Evolutionary conservation across 2,329 filamentous ascomycete species (phyloP).

Genomic region (Stemphylium lycopersici): DNA sequence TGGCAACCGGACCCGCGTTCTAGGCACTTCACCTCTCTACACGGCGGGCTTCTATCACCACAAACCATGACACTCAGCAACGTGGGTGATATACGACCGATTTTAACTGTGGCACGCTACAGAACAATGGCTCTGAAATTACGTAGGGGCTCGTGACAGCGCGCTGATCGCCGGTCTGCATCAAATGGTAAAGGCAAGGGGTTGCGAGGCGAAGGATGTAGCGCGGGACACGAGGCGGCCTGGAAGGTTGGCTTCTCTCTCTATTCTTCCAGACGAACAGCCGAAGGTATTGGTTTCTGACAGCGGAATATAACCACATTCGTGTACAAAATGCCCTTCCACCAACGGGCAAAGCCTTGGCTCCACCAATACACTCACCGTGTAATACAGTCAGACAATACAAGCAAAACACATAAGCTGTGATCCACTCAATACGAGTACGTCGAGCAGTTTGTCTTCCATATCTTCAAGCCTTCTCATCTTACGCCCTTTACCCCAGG

Average conservation of each 20-base stretch:
- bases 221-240: conserved; percentile 4
- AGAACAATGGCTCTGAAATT: neutral
- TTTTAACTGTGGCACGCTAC: neutral
- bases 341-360: conserved; percentile 3
- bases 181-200: neutral
- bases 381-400: conserved; percentile 8
- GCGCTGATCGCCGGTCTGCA: neutral
- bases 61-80: neutral
- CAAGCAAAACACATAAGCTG: neutral
- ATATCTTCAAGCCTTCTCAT: conserved; percentile 1
- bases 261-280: neutral
- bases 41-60: neutral
- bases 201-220: conserved; percentile 5
- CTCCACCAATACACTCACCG: conserved; percentile 5
- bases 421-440: neutral
- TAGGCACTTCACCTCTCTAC: neutral
- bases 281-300: conserved; percentile 1
- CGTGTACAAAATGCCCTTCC: neutral
- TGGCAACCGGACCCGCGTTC: neutral
- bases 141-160: neutral
- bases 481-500: conserved; percentile 1
- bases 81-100: too few relatives aligned
- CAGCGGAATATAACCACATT: neutral
- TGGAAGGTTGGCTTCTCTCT: neutral
- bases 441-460: neutral